Conservation (phyloP, 805 yeast genomes). For the Suhomyces canberraensis region DNA sequence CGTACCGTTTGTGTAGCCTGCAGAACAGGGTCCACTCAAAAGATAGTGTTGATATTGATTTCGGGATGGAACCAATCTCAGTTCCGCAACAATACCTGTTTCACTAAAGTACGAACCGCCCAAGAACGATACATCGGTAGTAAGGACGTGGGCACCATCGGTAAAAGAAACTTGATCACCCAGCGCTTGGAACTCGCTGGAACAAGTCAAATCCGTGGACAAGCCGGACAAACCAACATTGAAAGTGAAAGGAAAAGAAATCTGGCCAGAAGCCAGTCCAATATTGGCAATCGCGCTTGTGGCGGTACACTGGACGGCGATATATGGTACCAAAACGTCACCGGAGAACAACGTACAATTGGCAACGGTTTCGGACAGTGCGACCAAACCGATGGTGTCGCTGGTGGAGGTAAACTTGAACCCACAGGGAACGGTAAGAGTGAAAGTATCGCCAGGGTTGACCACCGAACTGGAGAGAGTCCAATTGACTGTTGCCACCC, state of each 20-base stretch:
- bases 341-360: conserved; percentile 17
- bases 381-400: conserved; percentile 6
- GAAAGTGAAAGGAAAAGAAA: conserved; percentile 21
- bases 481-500: background rate
- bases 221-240: conserved; percentile 9
- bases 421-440: conserved; percentile 24
- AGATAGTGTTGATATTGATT: conserved; percentile 7
- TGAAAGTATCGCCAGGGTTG: conserved; percentile 26
- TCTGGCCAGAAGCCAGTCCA: conserved; percentile 6
- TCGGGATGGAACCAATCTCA: conserved; percentile 12
- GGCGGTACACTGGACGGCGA: conserved; percentile 10
- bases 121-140: conserved; percentile 5
- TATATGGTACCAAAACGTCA: conserved; percentile 7
- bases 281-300: background rate
- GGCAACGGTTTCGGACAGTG: conserved; percentile 14
- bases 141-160: conserved; percentile 10
- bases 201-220: conserved; percentile 13
- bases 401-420: conserved; percentile 15
- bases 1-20: conserved; percentile 19
- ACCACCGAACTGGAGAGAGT: conserved; percentile 7
- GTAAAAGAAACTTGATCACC: conserved; percentile 15
- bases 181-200: conserved; percentile 18
- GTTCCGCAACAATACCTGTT: background rate
- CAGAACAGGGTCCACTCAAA: conserved; percentile 15
- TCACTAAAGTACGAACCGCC: background rate